These are phyloP conservation scores for Suaeda aralocaspica DNA, from an alignment of 148 eudicot species.

Conservation along the genomic window DNA sequence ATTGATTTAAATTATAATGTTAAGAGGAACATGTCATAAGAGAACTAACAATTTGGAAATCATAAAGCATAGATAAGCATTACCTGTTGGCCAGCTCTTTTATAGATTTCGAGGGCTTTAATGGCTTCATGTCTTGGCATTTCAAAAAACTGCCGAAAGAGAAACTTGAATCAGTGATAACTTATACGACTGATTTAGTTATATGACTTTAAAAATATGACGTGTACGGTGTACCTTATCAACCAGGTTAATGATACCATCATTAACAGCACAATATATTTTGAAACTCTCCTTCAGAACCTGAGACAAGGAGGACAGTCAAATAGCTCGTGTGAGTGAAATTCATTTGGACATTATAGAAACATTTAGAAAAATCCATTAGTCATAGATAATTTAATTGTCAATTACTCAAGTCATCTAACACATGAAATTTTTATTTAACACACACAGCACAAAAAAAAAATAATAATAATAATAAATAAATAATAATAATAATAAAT, in stretches of 20 bases:
- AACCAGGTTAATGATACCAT: conserved; percentile 89
- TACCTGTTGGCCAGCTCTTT: conserved; percentile 98
- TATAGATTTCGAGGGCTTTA: conserved; percentile 85
- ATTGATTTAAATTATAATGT: too few relatives aligned
- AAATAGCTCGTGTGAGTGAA: not conserved
- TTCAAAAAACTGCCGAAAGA: conserved; percentile 79
- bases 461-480: too few relatives aligned
- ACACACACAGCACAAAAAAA: not conserved
- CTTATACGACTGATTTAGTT: not conserved
- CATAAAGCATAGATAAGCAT: conserved; percentile 4
- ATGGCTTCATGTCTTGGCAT: conserved; percentile 99
- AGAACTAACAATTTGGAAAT: not conserved
- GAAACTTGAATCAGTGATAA: not conserved
- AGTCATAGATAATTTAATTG: not conserved
- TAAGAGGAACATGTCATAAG: not conserved
- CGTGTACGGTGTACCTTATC: conserved; percentile 72
- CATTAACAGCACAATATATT: conserved; percentile 92
- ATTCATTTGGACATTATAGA: not conserved
- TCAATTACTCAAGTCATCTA: too few relatives aligned
- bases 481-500: too few relatives aligned
- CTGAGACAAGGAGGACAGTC: conserved; percentile 34
- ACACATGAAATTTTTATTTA: too few relatives aligned
- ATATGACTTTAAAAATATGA: not conserved
- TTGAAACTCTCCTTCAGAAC: conserved; percentile 97
- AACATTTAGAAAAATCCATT: not conserved